These are phyloP conservation scores for Trifolium fragiferum DNA, from an alignment of 306 rosid species.

Conservation along the genomic window DNA sequence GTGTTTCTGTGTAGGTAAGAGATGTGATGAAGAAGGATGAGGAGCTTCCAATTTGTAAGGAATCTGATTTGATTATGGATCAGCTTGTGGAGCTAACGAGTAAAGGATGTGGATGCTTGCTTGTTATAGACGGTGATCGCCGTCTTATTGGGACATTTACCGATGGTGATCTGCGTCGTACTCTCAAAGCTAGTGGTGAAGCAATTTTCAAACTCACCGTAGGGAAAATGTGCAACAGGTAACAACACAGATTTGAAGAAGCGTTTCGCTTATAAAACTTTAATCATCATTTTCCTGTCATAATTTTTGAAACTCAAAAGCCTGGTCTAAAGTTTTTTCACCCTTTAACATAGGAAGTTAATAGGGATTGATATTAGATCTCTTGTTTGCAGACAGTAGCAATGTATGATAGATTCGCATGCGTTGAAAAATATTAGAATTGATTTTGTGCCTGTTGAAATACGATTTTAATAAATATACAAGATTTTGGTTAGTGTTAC, in stretches of 20 bases:
- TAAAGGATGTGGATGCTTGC: conserved; percentile 94
- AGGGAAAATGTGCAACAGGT: conserved; percentile 95
- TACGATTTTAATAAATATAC: not conserved
- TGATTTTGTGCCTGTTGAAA: not conserved
- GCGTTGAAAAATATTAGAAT: not conserved
- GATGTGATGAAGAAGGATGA: conserved; percentile 92
- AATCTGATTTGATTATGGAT: conserved; percentile 89
- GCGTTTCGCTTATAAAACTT: not conserved
- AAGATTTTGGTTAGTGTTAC: not conserved
- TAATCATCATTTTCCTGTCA: not conserved
- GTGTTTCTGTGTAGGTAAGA: conserved; percentile 60
- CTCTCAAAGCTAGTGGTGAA: conserved; percentile 90
- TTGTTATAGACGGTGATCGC: conserved; percentile 67
- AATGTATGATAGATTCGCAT: not conserved
- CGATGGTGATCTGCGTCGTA: conserved; percentile 94
- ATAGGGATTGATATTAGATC: not conserved
- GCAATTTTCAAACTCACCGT: conserved; percentile 91
- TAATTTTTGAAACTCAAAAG: not conserved
- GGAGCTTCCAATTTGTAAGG: conserved; percentile 88
- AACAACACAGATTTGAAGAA: not conserved
- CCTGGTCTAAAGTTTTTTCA: not conserved
- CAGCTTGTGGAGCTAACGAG: conserved; percentile 87
- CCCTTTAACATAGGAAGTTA: not conserved
- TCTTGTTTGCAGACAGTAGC: not conserved
- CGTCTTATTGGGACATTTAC: conserved; percentile 90